Evolutionary conservation across 2,329 filamentous ascomycete species (phyloP), one percentile per base, ranked within the genome.

Genomic region (Botrytis hyacinthi): DNA sequence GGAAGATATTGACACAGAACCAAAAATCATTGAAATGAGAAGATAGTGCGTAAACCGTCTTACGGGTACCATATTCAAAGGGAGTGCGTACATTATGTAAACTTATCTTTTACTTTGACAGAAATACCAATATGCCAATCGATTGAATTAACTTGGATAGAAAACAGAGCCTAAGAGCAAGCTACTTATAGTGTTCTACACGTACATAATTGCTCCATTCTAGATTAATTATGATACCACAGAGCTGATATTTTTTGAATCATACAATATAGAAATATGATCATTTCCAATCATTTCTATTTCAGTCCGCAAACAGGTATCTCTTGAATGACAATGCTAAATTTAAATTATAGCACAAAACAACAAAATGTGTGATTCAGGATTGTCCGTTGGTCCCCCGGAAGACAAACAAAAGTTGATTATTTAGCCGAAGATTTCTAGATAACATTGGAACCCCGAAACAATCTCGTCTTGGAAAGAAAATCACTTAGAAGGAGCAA

Each of bases 301-400:
- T 29, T 18, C 4, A 63, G 44, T n/a, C 29, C 5, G 7, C 61
- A 63, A 63, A 63, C 16, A 20, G 0, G 12, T 18, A 1, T 18
- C 5, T 4, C 37, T 32, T 44, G 26, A 32, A 63, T 63, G 18
- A 18, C 14, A 9, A 63, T 42, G 16, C 9, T 7, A 29, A 42
- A 29, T 22, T n/a, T 29, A 29, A 63, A 29, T 4, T 5, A 3
- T 29, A 4, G 26, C 57, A 20, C 8, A 40, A 26, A 42, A 29
- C 18, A 29, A 16, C 1, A 18, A 3, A 18, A 29, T 29, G 0
- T 29, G 5, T 63, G 37, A 63, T 29, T 22, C 37, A 22, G 12
- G n/a, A 9, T 32, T 9, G 16, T 29, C 4, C 7, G 0, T 9
- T 20, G 1, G 5, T 9, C 16, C 12, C 16, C 0, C 4, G 32